Evolutionary conservation across 2,329 filamentous ascomycete species (phyloP).

Genomic region (Cercospora zeae-maydis): DNA sequence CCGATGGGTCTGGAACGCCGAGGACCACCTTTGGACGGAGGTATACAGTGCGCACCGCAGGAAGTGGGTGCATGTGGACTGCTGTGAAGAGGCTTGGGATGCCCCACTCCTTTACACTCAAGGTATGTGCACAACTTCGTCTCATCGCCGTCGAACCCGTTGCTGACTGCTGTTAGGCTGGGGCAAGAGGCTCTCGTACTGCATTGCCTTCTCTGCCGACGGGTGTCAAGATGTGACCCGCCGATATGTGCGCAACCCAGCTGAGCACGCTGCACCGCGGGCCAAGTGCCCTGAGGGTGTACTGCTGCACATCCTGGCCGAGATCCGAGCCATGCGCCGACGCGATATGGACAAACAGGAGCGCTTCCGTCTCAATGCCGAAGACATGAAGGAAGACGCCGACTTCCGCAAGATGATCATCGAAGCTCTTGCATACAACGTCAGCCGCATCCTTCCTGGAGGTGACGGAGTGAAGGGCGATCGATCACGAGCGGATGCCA

Average conservation of each 20-base stretch:
- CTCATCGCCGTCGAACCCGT: background rate
- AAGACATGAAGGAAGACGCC: conserved; percentile 70
- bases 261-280: conserved; percentile 62
- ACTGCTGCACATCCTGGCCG: conserved; percentile 82
- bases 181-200: conserved; percentile 95
- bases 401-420: conserved; percentile 73
- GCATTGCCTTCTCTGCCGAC: conserved; percentile 92
- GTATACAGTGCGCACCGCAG: conserved; percentile 91
- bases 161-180: conserved; percentile 56
- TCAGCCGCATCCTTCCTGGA: conserved; percentile 64
- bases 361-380: conserved; percentile 74
- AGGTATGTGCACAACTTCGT: conserved; percentile 46
- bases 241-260: conserved; percentile 64
- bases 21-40: conserved; percentile 97
- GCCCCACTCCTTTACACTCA: conserved; percentile 88
- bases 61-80: conserved; percentile 92
- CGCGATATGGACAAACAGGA: conserved; percentile 82
- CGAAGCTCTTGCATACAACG: conserved; percentile 67
- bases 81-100: conserved; percentile 93
- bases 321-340: conserved; percentile 80
- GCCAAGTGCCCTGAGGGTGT: conserved; percentile 82
- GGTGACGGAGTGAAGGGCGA: conserved; percentile 25
- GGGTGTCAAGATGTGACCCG: conserved; percentile 65
- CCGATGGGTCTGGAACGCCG: conserved; percentile 96
- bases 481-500: conserved; percentile 39